Percentiles rank a stretch among this genome's conserved stretches.
These are phyloP conservation scores for Aegilops umbellulata DNA, from an alignment of 176 grass and related monocot species.

Conservation along the genomic window DNA sequence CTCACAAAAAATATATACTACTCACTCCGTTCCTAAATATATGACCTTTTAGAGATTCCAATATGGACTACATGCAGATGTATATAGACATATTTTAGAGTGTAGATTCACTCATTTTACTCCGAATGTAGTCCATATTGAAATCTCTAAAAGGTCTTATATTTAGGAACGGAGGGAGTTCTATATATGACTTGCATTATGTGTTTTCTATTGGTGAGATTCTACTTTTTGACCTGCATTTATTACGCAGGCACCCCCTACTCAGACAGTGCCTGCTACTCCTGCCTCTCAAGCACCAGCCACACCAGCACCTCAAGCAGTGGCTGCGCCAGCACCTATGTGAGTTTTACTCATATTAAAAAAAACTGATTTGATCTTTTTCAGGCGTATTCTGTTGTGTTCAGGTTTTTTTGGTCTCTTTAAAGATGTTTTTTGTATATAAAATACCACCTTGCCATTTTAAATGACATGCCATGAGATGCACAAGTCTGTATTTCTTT, in stretches of 20 bases:
- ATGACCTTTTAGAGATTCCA: too few species aligned
- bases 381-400: not conserved
- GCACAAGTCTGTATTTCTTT: not conserved
- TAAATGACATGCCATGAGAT: not conserved
- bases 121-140: too few species aligned
- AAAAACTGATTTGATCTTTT: not conserved
- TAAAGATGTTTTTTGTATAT: not conserved
- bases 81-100: too few species aligned
- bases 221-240: constrained; percentile 11
- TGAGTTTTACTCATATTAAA: constrained; percentile 29
- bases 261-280: constrained; percentile 46
- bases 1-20: not conserved
- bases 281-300: constrained; percentile 52
- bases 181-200: too few species aligned
- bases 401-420: not conserved
- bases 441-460: not conserved
- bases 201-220: not conserved
- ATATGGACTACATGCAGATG: too few species aligned
- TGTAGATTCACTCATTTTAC: too few species aligned
- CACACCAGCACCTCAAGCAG: constrained; percentile 44
- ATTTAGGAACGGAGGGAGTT: too few species aligned
- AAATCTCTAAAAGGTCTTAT: too few species aligned
- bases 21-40: too few species aligned
- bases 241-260: constrained; percentile 49
- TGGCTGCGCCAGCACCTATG: constrained; percentile 41